Evolutionary conservation across 192 early-diverging fungal species (phyloP).

Genomic region (Entophlyctis luteolus): DNA sequence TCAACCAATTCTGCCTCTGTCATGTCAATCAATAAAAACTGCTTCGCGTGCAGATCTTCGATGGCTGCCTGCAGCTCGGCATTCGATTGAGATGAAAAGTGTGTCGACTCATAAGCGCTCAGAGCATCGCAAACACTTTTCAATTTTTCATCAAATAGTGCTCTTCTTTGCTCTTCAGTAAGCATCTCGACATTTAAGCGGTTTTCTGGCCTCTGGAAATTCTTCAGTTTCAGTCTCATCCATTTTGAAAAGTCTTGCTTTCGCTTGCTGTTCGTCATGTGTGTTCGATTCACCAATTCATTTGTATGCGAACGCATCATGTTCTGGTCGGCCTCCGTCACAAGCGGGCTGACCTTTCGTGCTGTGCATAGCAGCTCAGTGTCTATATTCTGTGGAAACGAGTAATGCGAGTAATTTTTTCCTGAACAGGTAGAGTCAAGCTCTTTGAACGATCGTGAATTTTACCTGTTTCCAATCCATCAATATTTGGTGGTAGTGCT

Average conservation of each 20-base stretch:
- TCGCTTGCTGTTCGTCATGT: conserved; percentile 26
- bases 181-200: conserved; percentile 40
- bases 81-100: conserved; percentile 34
- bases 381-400: conserved; percentile 36
- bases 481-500: conserved; percentile 30
- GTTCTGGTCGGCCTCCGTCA: conserved; percentile 44
- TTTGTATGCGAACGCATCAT: conserved; percentile 52
- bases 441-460: background rate
- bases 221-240: conserved; percentile 47
- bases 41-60: conserved; percentile 43
- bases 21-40: conserved; percentile 45
- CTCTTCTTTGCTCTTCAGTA: conserved; percentile 44
- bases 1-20: conserved; percentile 52
- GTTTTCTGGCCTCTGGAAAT: conserved; percentile 42
- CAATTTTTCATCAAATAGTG: conserved; percentile 45
- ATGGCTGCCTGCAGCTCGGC: conserved; percentile 39
- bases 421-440: conserved; percentile 2
- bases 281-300: conserved; percentile 45
- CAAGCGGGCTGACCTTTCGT: conserved; percentile 35
- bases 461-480: conserved; percentile 32
- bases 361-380: conserved; percentile 19
- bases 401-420: conserved; percentile 14
- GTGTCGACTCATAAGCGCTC: conserved; percentile 37
- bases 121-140: conserved; percentile 34
- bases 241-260: conserved; percentile 54